A percentile compares a stretch with the other conserved stretches of the same genome.
Conservation (phyloP, 177 flowering plant genomes). For the Vitis hybrid region DNA sequence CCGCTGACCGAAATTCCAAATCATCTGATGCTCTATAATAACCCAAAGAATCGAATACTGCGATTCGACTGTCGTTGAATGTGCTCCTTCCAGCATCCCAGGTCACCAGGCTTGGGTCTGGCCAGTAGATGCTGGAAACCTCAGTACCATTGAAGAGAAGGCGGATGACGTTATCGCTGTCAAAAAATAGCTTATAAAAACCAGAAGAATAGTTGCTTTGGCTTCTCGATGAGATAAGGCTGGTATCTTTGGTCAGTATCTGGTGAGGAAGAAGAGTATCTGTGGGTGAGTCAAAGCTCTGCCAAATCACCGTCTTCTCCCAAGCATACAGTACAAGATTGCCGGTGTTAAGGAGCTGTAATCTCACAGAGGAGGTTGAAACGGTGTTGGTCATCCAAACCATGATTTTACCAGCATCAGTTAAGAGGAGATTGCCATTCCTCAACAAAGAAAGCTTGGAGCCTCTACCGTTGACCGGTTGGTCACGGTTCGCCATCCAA, state of each 20-base stretch:
- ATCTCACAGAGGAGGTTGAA: neutral
- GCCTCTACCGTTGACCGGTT: constrained; percentile 36
- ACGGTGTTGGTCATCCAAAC: constrained; percentile 22
- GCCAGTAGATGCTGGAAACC: constrained; percentile 12
- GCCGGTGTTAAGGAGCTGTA: constrained; percentile 24
- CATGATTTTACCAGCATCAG: constrained; percentile 12
- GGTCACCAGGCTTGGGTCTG: too few relatives aligned
- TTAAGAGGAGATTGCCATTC: constrained; percentile 30
- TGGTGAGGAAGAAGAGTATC: constrained; percentile 42
- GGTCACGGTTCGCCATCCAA: constrained; percentile 48
- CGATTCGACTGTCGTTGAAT: too few relatives aligned
- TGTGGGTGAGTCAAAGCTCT: constrained; percentile 38
- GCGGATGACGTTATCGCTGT: constrained; percentile 29
- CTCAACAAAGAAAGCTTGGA: constrained; percentile 19
- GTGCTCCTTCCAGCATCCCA: too few relatives aligned
- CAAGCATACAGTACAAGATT: constrained; percentile 27
- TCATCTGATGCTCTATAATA: neutral
- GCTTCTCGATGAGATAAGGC: constrained; percentile 30
- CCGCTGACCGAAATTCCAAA: neutral
- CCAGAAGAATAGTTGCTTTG: constrained; percentile 2
- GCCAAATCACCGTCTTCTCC: constrained; percentile 14
- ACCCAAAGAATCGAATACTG: neutral
- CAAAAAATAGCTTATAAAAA: constrained; percentile 16
- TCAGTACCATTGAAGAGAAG: constrained; percentile 18
- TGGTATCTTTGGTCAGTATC: constrained; percentile 12